Base-by-base conservation (phyloP, 208 protist species). In the Crithidia mellificae region DNA sequence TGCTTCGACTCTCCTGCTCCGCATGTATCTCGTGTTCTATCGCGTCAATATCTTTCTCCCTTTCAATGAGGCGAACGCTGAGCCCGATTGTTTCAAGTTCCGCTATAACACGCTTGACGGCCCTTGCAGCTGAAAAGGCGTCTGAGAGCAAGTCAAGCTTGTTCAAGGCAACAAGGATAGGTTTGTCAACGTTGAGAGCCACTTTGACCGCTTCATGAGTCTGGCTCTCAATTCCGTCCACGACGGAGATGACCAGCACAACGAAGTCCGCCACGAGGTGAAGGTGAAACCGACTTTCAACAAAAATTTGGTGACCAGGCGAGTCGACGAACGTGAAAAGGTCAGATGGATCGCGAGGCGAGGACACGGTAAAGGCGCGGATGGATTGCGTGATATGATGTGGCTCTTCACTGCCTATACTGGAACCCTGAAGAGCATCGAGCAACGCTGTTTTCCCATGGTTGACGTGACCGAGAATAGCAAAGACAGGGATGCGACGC, bases 391-490 rank as follows among this genome's bases (percentile, higher is more conserved):
- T 95, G 53, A 87, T 92, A 25, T 85, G 81, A 29, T 89, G 78
- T 0, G 82, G 74, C 74, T 97, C 93, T 34, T 80, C 68, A 19
- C 55, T 46, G 24, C 59, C 61, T 39, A 95, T 68, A 32, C 47
- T 52, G 0, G 87, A 86, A n/a, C 59, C 57, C 57, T 88, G 83
- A 24, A 96, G 74, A 12, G 81, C 73, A 72, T 96, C 90, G 29
- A 96, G 75, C 34, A 97, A 69, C 7, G 90, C 88, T 34, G 94
- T 97, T 63, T 97, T 97, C 41, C 94, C 94, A 68, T 96, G 90
- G 58, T 91, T 81, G 9, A 78, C 77, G 63, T 97, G 91, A 1
- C 94, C 94, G 63, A 96, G 54, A 27, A 96, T 70, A 54, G 80
- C 79, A 32, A 91, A 86, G 19, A 96, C 68, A 39, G 91, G 91